phyloP scores from a whole-genome alignment of 2,329 filamentous ascomycete genomes.

The Stachybotrys elegans region DNA sequence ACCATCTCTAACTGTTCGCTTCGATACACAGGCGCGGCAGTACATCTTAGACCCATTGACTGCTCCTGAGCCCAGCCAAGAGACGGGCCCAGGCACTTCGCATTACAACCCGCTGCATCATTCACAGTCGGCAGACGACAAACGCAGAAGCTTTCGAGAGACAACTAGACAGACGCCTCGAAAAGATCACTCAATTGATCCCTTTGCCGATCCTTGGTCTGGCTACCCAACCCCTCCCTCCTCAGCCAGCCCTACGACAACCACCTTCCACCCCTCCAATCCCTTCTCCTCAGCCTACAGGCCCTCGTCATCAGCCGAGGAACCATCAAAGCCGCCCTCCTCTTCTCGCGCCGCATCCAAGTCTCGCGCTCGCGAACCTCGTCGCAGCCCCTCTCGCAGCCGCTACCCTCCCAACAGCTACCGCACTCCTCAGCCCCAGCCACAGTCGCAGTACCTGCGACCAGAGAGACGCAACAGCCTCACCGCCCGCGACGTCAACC shows the following conservation, averaged over 20 bases:
- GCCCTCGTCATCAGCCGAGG: conserved; percentile 11
- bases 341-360: conserved; percentile 8
- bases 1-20: background rate
- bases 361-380: conserved; percentile 4
- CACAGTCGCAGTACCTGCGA: too few species aligned
- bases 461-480: too few species aligned
- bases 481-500: conserved; percentile 11
- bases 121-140: conserved; percentile 13
- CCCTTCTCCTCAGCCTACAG: conserved; percentile 24
- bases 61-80: conserved; percentile 61
- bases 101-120: conserved; percentile 34
- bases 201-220: background rate
- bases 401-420: conserved; percentile 17
- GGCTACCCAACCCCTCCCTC: conserved; percentile 43
- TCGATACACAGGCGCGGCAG: conserved; percentile 48
- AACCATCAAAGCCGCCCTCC: conserved; percentile 13
- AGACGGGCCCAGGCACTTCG: conserved; percentile 59
- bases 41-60: conserved; percentile 67
- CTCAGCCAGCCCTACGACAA: conserved; percentile 47
- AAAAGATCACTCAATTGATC: conserved; percentile 5
- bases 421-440: too few species aligned
- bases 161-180: conserved; percentile 5
- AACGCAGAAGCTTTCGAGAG: conserved; percentile 9
- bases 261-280: conserved; percentile 40
- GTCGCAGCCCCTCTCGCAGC: conserved; percentile 12